Percentiles rank a stretch among this genome's conserved stretches.
phyloP scores from a whole-genome alignment of 345 rosid genomes.

The Carallia pectinifolia region DNA sequence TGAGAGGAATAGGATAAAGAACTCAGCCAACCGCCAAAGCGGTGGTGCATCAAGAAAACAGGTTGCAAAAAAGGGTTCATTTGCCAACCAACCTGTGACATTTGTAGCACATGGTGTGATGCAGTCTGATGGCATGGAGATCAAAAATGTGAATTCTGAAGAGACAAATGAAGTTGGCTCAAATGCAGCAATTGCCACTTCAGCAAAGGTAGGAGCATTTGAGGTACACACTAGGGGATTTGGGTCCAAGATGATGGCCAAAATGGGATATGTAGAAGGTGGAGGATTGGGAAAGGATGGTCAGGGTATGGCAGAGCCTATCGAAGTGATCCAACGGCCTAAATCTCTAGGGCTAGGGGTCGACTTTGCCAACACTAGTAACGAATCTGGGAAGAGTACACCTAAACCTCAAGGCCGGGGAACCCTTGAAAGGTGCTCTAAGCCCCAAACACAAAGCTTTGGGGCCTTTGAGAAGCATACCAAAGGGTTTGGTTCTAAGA shows the following conservation, averaged over 20 bases:
- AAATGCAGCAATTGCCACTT: conserved; percentile 25
- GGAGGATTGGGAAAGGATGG: conserved; percentile 83
- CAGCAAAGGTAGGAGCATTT: conserved; percentile 58
- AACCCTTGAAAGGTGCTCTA: neutral
- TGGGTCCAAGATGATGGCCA: conserved; percentile 95
- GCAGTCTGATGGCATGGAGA: conserved; percentile 47
- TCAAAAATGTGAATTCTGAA: conserved; percentile 19
- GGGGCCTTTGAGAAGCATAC: conserved; percentile 86
- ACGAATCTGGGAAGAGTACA: conserved; percentile 25
- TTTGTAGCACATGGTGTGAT: conserved; percentile 73
- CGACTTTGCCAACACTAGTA: conserved; percentile 29
- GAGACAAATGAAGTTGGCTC: conserved; percentile 35
- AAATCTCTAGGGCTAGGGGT: conserved; percentile 77
- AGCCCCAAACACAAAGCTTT: conserved; percentile 15
- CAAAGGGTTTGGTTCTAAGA: conserved; percentile 81
- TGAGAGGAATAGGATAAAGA: conserved; percentile 36
- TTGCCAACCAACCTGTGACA: conserved; percentile 71
- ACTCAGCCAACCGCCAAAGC: conserved; percentile 9
- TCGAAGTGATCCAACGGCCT: conserved; percentile 74
- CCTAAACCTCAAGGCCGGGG: conserved; percentile 31
- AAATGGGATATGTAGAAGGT: conserved; percentile 87
- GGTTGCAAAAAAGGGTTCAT: conserved; percentile 41
- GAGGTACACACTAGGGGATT: conserved; percentile 89
- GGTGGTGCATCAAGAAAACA: conserved; percentile 19
- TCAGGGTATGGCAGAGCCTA: conserved; percentile 72